Percentiles rank a stretch among this genome's conserved stretches.
Conservation (phyloP, 2,329 filamentous ascomycete genomes). For the Grosmannia penicillata region DNA sequence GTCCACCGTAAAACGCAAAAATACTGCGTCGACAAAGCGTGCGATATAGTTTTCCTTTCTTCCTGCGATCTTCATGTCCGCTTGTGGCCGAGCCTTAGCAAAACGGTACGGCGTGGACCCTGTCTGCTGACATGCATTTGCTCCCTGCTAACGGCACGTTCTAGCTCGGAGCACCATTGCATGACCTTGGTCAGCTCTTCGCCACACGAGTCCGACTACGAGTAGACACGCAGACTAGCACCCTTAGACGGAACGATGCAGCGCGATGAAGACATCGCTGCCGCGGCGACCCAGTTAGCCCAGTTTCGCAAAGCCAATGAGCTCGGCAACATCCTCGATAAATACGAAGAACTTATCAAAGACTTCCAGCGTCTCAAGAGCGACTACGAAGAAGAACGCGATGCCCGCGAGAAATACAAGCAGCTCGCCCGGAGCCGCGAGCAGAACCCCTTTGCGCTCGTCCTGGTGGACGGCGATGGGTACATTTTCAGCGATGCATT, state of each 20-base stretch:
- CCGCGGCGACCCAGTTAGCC: conserved; percentile 8
- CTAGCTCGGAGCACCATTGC: too few species aligned
- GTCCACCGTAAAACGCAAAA: too few species aligned
- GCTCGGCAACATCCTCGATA: conserved; percentile 5
- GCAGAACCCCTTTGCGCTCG: conserved; percentile 42
- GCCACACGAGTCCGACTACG: too few species aligned
- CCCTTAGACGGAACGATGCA: conserved; percentile 9
- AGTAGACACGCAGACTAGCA: too few species aligned
- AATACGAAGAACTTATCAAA: conserved; percentile 27
- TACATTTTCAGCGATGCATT: conserved; percentile 39
- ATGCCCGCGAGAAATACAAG: conserved; percentile 38
- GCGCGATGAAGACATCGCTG: conserved; percentile 10
- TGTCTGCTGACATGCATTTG: too few species aligned
- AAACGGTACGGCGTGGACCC: too few species aligned
- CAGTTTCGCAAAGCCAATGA: conserved; percentile 4
- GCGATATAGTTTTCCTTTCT: too few species aligned
- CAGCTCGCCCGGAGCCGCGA: conserved; percentile 31
- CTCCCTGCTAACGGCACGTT: too few species aligned
- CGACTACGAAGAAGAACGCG: conserved; percentile 41
- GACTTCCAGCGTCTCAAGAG: conserved; percentile 39
- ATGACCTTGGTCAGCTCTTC: too few species aligned
- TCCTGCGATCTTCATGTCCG: too few species aligned
- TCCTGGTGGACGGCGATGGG: conserved; percentile 48
- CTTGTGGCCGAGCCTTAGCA: too few species aligned
- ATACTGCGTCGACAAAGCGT: too few species aligned